Evolutionary conservation across 1,284 basidiomycete species (phyloP), one percentile per base, ranked within the genome.

Genomic region (Papiliotrema nemorosa): DNA sequence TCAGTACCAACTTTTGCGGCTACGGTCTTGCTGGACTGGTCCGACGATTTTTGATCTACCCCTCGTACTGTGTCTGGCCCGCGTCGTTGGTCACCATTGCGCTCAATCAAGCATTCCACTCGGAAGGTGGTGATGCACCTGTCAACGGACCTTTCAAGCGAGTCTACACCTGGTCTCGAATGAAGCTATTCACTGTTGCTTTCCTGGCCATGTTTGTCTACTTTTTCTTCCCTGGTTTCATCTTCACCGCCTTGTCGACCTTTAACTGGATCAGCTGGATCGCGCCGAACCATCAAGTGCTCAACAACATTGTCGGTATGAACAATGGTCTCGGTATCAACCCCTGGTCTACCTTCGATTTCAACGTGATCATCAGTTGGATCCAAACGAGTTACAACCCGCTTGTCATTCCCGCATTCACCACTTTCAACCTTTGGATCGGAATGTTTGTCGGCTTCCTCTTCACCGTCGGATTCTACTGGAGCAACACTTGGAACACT

Each of bases 181-280:
- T 70, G 46, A 64, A 67, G 44, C 66, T 75, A 58, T 76, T 77
- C 68, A 41, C 59, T 18, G 52, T 70, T 49, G 60, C 60, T 12
- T 66, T 69, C 50, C 21, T 48, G 14, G 54, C 59, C 41, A 75
- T 76, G 73, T 67, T 76, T 44, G 41, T 67, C 47, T 72, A 64
- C 50, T 76, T 66, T 58, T 76, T 69, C 69, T 71, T 78, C 66
- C 73, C 74, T 18, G 66, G 63, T 41, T 75, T 66, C 53, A 52
- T 76, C 41, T 73, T 73, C 53, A 52, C 51, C 13, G 79, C 77
- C 12, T 71, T 82, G 6, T 77, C 77, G 12, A 77, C 73, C 53
- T 83, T 83, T 66, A 80, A 78, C 58, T 83, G 82, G 82, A 77
- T 82, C 18, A 78, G 76, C 54, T 83, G 82, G 82, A 82, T 83